Evolutionary conservation across 2,329 filamentous ascomycete genomes (phyloP).

Genomic region (Paecilomyces sp.): DNA sequence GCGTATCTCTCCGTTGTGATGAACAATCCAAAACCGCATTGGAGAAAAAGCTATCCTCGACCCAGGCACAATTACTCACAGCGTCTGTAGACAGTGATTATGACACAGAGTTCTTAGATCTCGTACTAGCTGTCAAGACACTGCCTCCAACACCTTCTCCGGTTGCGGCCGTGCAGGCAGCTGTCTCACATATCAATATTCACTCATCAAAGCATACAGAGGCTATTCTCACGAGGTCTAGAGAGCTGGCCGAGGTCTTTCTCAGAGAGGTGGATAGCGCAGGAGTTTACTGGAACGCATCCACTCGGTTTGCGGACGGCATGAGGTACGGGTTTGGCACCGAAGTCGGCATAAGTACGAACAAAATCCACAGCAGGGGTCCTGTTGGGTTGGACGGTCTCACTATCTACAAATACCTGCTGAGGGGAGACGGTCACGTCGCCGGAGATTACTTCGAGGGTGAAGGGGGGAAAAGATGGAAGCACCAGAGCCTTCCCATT

Average conservation of each 20-base stretch:
- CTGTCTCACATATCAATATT: conserved; percentile 80
- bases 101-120: conserved; percentile 80
- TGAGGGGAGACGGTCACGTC: conserved; percentile 76
- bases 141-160: conserved; percentile 41
- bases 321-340: conserved; percentile 98
- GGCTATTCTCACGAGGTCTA: conserved; percentile 68
- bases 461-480: conserved; percentile 47
- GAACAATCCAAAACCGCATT: conserved; percentile 58
- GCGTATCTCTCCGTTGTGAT: conserved; percentile 80
- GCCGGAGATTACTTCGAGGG: conserved; percentile 61
- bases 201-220: conserved; percentile 95
- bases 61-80: conserved; percentile 47
- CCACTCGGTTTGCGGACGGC: conserved; percentile 87
- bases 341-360: conserved; percentile 96
- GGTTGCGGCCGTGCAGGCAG: conserved; percentile 52
- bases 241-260: conserved; percentile 67
- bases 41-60: conserved; percentile 35
- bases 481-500: conserved; percentile 45
- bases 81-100: conserved; percentile 66
- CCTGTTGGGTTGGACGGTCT: conserved; percentile 90
- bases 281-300: conserved; percentile 95
- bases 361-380: conserved; percentile 92
- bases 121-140: conserved; percentile 76
- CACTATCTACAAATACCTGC: conserved; percentile 95
- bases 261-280: conserved; percentile 80